phyloP scores from a whole-genome alignment of 2,329 filamentous ascomycete species.

The Aspergillus sp. region DNA sequence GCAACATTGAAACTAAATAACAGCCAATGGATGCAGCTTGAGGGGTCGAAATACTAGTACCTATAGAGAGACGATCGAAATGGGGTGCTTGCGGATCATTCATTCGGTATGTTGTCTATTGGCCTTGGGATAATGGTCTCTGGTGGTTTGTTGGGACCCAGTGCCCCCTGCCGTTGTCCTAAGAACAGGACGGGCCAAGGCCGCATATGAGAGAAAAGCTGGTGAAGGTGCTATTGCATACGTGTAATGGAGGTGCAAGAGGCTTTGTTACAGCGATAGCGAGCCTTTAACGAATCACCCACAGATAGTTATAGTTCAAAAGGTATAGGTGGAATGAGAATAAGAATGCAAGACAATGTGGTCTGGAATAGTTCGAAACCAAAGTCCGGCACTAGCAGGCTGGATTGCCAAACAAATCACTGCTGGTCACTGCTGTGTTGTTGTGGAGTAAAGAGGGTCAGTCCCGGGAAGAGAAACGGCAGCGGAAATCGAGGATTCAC shows the following conservation, averaged over 20 bases:
- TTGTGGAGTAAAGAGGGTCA: no score
- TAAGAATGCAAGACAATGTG: no score
- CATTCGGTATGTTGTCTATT: background rate
- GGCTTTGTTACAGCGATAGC: background rate
- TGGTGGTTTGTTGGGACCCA: background rate
- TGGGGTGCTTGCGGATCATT: background rate
- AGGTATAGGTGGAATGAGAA: background rate
- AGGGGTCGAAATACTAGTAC: background rate
- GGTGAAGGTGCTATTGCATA: background rate
- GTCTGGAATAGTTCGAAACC: no score
- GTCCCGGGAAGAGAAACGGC: no score
- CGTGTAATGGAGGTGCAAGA: background rate
- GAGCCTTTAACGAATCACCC: background rate
- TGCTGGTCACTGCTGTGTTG: no score
- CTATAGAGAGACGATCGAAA: background rate
- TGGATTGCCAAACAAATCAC: no score
- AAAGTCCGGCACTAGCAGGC: no score
- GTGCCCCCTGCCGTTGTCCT: background rate
- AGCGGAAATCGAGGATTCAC: no score
- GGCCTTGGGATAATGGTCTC: background rate
- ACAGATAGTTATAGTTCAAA: background rate
- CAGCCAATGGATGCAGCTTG: background rate
- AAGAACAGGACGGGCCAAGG: background rate
- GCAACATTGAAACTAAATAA: background rate
- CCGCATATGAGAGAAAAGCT: background rate